Conservation (phyloP, 768 basidiomycete genomes). For the Dendrothele bispora region DNA sequence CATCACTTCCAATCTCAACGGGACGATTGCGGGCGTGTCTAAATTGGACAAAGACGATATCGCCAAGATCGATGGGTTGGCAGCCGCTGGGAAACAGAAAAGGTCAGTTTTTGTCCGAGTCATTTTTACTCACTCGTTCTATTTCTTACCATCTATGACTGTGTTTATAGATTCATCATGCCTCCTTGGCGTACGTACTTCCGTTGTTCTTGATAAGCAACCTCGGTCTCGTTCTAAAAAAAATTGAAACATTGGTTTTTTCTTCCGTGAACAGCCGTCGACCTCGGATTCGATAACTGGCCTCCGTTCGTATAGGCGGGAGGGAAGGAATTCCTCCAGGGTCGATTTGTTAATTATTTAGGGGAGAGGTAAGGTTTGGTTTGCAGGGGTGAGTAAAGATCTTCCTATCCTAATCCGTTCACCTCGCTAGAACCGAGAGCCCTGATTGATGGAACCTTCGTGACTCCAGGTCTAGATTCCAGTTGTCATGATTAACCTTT, state of each 20-base stretch:
- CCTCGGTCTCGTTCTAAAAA: slow-evolving; percentile 10
- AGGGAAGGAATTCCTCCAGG: no score
- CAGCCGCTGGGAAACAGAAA: slow-evolving; percentile 60
- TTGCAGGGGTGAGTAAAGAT: no score
- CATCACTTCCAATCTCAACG: slow-evolving; percentile 59
- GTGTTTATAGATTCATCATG: slow-evolving; percentile 46
- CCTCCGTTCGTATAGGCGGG: no score
- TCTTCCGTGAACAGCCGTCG: slow-evolving; percentile 45
- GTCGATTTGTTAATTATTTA: no score
- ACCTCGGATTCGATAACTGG: slow-evolving; percentile 76
- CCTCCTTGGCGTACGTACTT: slow-evolving; percentile 66
- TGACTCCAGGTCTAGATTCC: no score
- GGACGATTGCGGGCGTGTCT: slow-evolving; percentile 44
- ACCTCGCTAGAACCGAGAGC: no score
- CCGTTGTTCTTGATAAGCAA: background rate
- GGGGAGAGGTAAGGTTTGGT: no score
- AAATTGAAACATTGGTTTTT: slow-evolving; percentile 15
- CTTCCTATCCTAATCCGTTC: no score
- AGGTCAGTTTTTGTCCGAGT: slow-evolving; percentile 31
- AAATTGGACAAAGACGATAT: slow-evolving; percentile 54
- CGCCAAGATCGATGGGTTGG: slow-evolving; percentile 54
- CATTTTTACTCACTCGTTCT: background rate
- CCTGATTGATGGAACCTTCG: no score
- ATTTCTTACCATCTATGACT: background rate
- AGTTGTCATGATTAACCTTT: no score